phyloP scores from a whole-genome alignment of 768 basidiomycete species.

The Mycena sanguinolenta region DNA sequence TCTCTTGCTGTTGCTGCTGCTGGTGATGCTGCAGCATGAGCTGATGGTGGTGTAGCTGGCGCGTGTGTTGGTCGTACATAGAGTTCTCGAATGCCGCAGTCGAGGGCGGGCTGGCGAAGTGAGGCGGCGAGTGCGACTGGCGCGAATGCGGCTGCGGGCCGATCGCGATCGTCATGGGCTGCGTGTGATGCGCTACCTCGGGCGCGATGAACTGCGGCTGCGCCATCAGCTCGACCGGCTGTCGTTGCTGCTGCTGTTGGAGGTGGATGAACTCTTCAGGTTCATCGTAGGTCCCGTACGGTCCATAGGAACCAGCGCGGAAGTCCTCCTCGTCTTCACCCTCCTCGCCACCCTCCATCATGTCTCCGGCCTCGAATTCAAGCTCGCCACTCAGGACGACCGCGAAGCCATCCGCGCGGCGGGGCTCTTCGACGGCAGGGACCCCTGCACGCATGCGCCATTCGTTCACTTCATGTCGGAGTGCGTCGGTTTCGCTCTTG shows the following conservation, averaged over 20 bases:
- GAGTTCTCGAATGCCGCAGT: slow-evolving; percentile 8
- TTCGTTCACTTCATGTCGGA: slow-evolving; percentile 92
- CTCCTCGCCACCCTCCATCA: slow-evolving; percentile 63
- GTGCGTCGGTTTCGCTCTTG: slow-evolving; percentile 86
- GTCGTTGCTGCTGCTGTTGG: slow-evolving; percentile 29
- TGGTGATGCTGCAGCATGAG: slow-evolving; percentile 34
- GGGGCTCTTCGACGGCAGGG: slow-evolving; percentile 79
- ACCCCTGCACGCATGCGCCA: slow-evolving; percentile 89
- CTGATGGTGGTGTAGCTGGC: slow-evolving; percentile 37
- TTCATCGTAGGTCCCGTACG: slow-evolving; percentile 23
- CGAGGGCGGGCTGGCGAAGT: slow-evolving; percentile 32
- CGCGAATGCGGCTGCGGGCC: slow-evolving; percentile 18
- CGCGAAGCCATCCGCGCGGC: slow-evolving; percentile 77
- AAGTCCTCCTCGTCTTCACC: slow-evolving; percentile 65
- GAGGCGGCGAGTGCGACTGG: slow-evolving; percentile 32
- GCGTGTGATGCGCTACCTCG: slow-evolving; percentile 9
- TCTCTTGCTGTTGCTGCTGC: slow-evolving; percentile 34
- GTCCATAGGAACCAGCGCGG: not conserved
- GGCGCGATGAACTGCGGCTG: slow-evolving; percentile 19
- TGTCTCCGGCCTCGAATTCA: slow-evolving; percentile 66
- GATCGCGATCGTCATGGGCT: slow-evolving; percentile 31
- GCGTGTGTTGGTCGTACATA: slow-evolving; percentile 35
- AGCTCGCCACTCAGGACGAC: slow-evolving; percentile 81
- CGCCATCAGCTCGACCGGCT: slow-evolving; percentile 29
- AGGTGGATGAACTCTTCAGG: slow-evolving; percentile 30